phyloP scores from a whole-genome alignment of 306 rosid genomes.

The Inga laurina region DNA sequence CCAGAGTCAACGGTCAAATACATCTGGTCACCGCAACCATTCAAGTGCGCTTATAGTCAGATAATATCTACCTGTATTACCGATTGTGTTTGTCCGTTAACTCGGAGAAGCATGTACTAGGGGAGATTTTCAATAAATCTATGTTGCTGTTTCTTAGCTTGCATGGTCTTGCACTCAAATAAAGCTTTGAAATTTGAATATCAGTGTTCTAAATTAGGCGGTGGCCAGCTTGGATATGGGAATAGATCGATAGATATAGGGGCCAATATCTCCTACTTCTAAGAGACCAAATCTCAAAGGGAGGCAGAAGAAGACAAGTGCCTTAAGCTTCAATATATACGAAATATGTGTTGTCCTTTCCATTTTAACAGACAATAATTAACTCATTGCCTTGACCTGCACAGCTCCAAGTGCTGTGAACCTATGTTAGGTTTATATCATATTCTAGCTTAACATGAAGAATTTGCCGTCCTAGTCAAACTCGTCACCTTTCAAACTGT shows the following conservation, averaged over 20 bases:
- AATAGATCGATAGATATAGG: background rate
- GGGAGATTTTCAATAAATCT: slow-evolving; percentile 18
- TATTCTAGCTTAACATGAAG: slow-evolving; percentile 22
- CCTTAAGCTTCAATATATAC: slow-evolving; percentile 6
- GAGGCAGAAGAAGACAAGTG: slow-evolving; percentile 12
- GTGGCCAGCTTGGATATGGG: slow-evolving; percentile 25
- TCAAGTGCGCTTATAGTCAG: slow-evolving; percentile 40
- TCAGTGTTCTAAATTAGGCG: slow-evolving; percentile 24
- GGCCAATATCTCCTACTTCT: background rate
- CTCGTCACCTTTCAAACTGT: slow-evolving; percentile 3
- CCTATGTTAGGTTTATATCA: slow-evolving; percentile 31
- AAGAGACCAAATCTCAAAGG: background rate
- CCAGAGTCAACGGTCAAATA: slow-evolving; percentile 40
- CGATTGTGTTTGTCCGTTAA: slow-evolving; percentile 29
- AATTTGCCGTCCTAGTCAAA: slow-evolving; percentile 17
- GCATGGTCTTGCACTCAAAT: slow-evolving; percentile 21
- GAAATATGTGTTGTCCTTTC: slow-evolving; percentile 15
- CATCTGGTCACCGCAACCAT: slow-evolving; percentile 32
- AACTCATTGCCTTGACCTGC: background rate
- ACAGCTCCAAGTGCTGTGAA: slow-evolving; percentile 17
- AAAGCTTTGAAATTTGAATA: slow-evolving; percentile 15
- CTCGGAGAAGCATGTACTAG: slow-evolving; percentile 39
- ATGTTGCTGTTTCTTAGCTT: slow-evolving; percentile 15
- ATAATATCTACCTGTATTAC: slow-evolving; percentile 25
- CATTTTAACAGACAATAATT: slow-evolving; percentile 7